These are phyloP conservation scores for Trifolium subterraneum DNA, from an alignment of 306 rosid species.

Conservation along the genomic window DNA sequence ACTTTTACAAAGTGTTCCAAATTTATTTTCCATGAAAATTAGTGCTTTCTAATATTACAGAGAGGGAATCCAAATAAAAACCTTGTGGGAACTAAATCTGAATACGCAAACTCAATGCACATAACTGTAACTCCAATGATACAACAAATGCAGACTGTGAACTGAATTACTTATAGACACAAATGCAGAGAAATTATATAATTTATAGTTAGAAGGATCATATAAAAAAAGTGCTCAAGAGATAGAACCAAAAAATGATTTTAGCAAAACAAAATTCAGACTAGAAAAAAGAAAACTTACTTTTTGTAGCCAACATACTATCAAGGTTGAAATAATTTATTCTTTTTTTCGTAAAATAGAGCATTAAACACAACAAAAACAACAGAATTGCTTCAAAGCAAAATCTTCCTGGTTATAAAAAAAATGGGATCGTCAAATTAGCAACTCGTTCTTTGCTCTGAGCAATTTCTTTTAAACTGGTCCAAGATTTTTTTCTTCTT, in stretches of 20 bases:
- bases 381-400: conserved; percentile 12
- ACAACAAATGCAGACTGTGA: background rate
- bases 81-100: no score
- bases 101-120: no score
- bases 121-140: background rate
- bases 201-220: background rate
- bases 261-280: background rate
- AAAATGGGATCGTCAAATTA: conserved; percentile 56
- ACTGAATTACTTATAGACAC: background rate
- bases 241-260: background rate
- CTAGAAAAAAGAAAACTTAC: conserved; percentile 51
- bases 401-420: conserved; percentile 35
- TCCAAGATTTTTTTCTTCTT: conserved; percentile 72
- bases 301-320: conserved; percentile 68
- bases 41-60: no score
- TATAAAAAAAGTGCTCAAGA: background rate
- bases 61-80: no score
- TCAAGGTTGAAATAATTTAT: conserved; percentile 77
- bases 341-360: conserved; percentile 28
- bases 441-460: conserved; percentile 37
- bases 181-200: background rate
- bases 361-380: conserved; percentile 21
- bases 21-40: no score
- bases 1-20: no score
- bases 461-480: conserved; percentile 78